These are phyloP conservation scores for Calonectria hongkongensis DNA, from an alignment of 2,329 filamentous ascomycete genomes.

Conservation along the genomic window DNA sequence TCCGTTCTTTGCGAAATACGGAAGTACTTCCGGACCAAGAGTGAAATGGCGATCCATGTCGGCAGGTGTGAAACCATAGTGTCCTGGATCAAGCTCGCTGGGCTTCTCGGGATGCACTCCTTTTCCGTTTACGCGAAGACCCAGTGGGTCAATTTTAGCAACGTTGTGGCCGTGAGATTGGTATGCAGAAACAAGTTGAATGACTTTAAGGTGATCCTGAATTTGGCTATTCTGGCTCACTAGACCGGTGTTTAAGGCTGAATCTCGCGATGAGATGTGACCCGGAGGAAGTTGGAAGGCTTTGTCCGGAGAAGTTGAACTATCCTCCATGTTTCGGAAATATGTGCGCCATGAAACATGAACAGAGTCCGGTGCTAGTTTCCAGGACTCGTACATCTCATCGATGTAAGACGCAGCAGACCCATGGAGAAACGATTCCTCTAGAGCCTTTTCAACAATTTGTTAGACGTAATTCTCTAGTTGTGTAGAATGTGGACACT, in stretches of 20 bases:
- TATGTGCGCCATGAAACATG: slow-evolving; percentile 99
- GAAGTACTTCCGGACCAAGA: slow-evolving; percentile 93
- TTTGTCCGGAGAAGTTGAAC: slow-evolving; percentile 95
- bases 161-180: slow-evolving; percentile 98
- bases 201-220: slow-evolving; percentile 96
- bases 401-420: slow-evolving; percentile 99
- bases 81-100: slow-evolving; percentile 90
- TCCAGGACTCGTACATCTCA: slow-evolving; percentile 99
- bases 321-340: slow-evolving; percentile 98
- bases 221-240: slow-evolving; percentile 84
- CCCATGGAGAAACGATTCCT: slow-evolving; percentile 84
- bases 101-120: slow-evolving; percentile 90
- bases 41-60: slow-evolving; percentile 93
- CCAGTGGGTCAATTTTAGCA: slow-evolving; percentile 95
- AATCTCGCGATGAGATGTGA: slow-evolving; percentile 87
- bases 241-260: slow-evolving; percentile 79
- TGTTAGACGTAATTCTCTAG: background rate
- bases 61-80: slow-evolving; percentile 94
- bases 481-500: background rate
- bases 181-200: slow-evolving; percentile 95
- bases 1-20: slow-evolving; percentile 88
- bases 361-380: slow-evolving; percentile 90
- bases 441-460: background rate
- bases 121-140: slow-evolving; percentile 83
- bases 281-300: slow-evolving; percentile 96